Percentiles rank a stretch among this genome's conserved stretches.
Conservation (phyloP, 805 yeast genomes). For the Ogataea glucozyma region DNA sequence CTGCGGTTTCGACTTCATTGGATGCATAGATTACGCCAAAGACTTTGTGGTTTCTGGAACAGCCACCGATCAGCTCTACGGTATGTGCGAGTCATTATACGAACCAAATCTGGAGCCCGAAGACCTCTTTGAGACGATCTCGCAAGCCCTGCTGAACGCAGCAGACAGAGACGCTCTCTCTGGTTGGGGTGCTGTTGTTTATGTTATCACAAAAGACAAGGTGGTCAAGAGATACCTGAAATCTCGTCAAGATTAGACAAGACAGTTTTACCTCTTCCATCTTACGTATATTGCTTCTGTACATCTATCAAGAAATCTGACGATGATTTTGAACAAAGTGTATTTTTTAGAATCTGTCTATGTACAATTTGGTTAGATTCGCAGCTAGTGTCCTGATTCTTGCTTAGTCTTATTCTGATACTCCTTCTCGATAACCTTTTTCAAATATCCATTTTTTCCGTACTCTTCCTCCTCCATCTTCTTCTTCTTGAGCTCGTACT, state of each 20-base stretch:
- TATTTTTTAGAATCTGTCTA: no score
- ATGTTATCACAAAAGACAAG: slow-evolving; percentile 87
- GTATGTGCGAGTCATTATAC: slow-evolving; percentile 97
- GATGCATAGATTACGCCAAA: slow-evolving; percentile 91
- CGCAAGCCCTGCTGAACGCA: slow-evolving; percentile 91
- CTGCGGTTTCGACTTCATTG: slow-evolving; percentile 95
- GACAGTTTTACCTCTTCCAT: slow-evolving; percentile 13
- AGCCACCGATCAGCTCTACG: slow-evolving; percentile 93
- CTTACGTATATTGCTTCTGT: slow-evolving; percentile 4
- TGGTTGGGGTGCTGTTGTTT: slow-evolving; percentile 98
- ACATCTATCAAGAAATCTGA: slow-evolving; percentile 1
- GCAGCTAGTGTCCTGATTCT: slow-evolving; percentile 1
- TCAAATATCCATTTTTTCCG: slow-evolving; percentile 72
- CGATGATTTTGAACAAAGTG: background rate
- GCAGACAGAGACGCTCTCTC: slow-evolving; percentile 96
- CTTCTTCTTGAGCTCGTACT: slow-evolving; percentile 57
- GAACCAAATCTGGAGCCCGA: slow-evolving; percentile 94
- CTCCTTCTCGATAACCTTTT: slow-evolving; percentile 61
- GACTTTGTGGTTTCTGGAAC: slow-evolving; percentile 97
- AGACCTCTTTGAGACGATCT: slow-evolving; percentile 91
- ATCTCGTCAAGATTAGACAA: slow-evolving; percentile 94
- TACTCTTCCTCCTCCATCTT: slow-evolving; percentile 72
- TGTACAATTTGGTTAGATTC: no score
- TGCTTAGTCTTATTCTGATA: slow-evolving; percentile 23
- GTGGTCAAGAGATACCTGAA: slow-evolving; percentile 84